Conservation (phyloP, 2,329 filamentous ascomycete species). For the Verticillium nonalfalfae region DNA sequence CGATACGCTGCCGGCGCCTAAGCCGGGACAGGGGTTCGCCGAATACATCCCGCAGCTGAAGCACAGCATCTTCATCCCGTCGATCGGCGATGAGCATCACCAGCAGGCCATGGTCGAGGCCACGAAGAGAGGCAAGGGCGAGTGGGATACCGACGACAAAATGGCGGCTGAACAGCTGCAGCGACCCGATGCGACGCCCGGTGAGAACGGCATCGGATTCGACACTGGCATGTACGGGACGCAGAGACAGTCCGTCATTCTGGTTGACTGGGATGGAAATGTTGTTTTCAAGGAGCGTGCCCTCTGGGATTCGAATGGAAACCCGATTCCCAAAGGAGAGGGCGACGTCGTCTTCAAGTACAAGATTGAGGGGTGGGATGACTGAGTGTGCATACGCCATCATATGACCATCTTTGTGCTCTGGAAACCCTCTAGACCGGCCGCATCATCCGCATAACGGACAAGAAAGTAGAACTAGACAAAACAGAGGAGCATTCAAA, state of each 20-base stretch:
- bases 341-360: conserved; percentile 52
- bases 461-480: no score
- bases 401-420: no score
- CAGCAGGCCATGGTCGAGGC: conserved; percentile 36
- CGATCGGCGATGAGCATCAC: conserved; percentile 44
- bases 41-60: conserved; percentile 47
- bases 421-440: no score
- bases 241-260: conserved; percentile 55
- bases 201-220: conserved; percentile 29
- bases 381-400: not conserved
- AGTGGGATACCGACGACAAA: conserved; percentile 31
- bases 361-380: conserved; percentile 47
- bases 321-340: conserved; percentile 43
- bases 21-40: conserved; percentile 38
- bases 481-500: no score
- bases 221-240: conserved; percentile 58
- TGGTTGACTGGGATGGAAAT: conserved; percentile 58
- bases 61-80: conserved; percentile 55
- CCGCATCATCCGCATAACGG: no score
- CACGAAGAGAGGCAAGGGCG: conserved; percentile 27
- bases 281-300: conserved; percentile 54
- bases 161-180: conserved; percentile 25
- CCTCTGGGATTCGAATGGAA: conserved; percentile 53
- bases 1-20: conserved; percentile 43
- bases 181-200: conserved; percentile 29